phyloP scores from a whole-genome alignment of 495 filamentous ascomycete genomes.

The Penicillium roqueforti region DNA sequence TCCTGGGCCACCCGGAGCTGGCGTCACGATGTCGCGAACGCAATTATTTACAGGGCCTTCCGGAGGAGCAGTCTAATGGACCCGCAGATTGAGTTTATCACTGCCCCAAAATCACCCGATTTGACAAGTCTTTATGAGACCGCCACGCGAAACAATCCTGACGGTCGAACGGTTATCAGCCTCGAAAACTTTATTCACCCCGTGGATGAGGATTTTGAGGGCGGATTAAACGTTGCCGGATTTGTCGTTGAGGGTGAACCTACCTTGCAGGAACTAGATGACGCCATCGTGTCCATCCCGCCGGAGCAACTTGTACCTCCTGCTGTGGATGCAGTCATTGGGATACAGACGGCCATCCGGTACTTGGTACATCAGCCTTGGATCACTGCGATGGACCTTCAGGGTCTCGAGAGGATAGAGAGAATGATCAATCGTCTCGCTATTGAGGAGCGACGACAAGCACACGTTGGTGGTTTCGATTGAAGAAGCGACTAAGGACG shows the following conservation, averaged over 20 bases:
- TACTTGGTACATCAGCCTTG: conserved; percentile 4
- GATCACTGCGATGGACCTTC: neutral
- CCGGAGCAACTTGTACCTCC: neutral
- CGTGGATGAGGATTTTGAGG: neutral
- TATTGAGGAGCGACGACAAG: neutral
- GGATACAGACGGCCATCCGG: conserved; percentile 1
- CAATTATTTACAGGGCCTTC: conserved; percentile 7
- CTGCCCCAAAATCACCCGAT: conserved; percentile 1
- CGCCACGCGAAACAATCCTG: neutral
- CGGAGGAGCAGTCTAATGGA: conserved; percentile 6
- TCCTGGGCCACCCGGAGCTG: conserved; percentile 8
- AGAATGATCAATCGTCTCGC: neutral
- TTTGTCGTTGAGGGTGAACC: neutral
- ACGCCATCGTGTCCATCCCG: neutral
- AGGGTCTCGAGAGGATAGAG: neutral
- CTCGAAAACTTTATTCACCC: conserved; percentile 5
- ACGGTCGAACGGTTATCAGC: neutral
- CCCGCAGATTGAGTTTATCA: neutral
- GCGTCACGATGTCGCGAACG: conserved; percentile 7
- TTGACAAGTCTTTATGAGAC: conserved; percentile 1
- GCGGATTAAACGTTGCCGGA: neutral
- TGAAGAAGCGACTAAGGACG: no score
- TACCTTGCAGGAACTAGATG: conserved; percentile 1
- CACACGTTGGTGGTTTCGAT: neutral
- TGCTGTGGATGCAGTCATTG: neutral